Percentiles rank a stretch among this genome's conserved stretches.
These are phyloP conservation scores for Silene coronaria DNA, from an alignment of 179 eudicot genomes.

Conservation along the genomic window DNA sequence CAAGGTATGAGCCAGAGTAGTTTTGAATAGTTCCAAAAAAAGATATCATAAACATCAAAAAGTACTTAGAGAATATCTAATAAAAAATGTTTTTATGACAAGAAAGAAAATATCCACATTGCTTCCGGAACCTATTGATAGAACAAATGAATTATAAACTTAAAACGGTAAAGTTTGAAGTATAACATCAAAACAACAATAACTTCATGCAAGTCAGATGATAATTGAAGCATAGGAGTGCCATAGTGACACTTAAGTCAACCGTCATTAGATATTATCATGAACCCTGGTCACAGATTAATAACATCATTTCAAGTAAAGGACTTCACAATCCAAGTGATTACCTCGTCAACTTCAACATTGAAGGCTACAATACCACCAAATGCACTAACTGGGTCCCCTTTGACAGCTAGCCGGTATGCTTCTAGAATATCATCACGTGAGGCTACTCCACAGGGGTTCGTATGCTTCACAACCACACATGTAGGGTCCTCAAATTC, in stretches of 20 bases:
- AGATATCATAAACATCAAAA: background rate
- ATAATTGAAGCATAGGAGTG: background rate
- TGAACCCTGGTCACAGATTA: background rate
- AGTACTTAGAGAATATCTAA: background rate
- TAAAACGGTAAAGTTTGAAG: background rate
- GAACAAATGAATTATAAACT: background rate
- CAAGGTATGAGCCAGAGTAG: background rate
- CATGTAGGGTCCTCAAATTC: constrained; percentile 89
- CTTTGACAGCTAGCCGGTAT: constrained; percentile 84
- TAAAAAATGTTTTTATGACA: background rate
- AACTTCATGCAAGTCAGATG: background rate
- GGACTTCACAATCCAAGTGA: background rate
- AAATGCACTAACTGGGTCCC: constrained; percentile 96
- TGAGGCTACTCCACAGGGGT: constrained; percentile 99
- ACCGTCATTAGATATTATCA: background rate
- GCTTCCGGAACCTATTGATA: background rate
- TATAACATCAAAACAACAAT: background rate
- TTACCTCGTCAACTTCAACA: constrained; percentile 89
- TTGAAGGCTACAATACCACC: constrained; percentile 99
- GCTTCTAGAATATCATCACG: constrained; percentile 84
- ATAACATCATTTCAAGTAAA: background rate
- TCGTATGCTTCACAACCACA: constrained; percentile 94
- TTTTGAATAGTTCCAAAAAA: background rate
- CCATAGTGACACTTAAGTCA: background rate
- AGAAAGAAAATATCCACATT: background rate